Evolutionary conservation across 805 yeast genomes (phyloP), one percentile per base, ranked within the genome.

Genomic region (Monosporozyma aerobia): DNA sequence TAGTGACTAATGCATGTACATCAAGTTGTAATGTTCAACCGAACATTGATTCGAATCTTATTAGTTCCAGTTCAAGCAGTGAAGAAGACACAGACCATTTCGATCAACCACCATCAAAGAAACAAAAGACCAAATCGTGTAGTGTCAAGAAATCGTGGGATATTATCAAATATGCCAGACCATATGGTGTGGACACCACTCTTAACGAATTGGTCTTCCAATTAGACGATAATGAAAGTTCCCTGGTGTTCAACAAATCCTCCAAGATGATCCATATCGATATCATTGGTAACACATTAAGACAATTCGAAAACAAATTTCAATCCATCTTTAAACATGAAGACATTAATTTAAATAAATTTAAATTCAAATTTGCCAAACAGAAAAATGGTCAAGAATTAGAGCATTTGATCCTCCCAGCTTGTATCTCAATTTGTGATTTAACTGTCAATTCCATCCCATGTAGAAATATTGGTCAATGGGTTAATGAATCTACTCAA

Each of bases 171-270:
- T 79, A 75, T 60, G 66, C 70, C 22, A 67, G 83, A 39, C 80
- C 80, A 2, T 75, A 58, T 16, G 19, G 22, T 56, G 69, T 71
- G 3, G 81, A 78, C 57, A 59, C 50, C 6, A 41, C 16, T 47
- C 48, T 55, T 39, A 57, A 78, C 19, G 70, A 65, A 14, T 58
- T 79, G 51, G 57, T 77, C 0, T 52, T 78, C 22, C 80, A 79
- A 56, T 54, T 73, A 8, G 67, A 63, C 49, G 56, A 67, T 1
- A 54, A 54, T 57, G 55, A 70, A 59, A 51, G 60, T 59, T 37
- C 60, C 54, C 46, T 60, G 33, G 55, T 72, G 37, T 57, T 68
- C 52, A 60, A 72, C 22, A 65, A 71, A 52, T 58, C 61, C 25
- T 54, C 56, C 16, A 54, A 60, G 45, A 56, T 51, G n/a, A 56